phyloP scores from a whole-genome alignment of 768 basidiomycete species.

The Collybiopsis confluens region DNA sequence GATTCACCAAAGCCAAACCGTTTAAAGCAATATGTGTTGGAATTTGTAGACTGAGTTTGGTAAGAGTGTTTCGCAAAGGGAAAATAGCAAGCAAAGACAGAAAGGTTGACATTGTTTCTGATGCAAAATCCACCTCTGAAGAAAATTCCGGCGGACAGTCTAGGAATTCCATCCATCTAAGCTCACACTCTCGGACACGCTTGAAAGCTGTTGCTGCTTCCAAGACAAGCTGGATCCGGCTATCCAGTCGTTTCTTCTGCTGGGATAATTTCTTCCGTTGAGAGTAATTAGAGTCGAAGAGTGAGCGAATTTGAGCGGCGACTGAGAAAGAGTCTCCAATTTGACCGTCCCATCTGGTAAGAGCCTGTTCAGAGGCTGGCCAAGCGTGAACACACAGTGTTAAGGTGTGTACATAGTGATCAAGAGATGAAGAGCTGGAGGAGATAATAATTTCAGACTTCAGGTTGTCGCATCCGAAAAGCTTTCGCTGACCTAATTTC shows the following conservation, averaged over 20 bases:
- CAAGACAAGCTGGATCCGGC: slow-evolving; percentile 30
- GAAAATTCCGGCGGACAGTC: no score
- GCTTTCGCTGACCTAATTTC: no score
- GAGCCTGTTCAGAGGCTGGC: slow-evolving; percentile 19
- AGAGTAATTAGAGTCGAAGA: slow-evolving; percentile 4
- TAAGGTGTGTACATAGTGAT: slow-evolving; percentile 28
- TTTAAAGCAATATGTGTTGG: slow-evolving; percentile 33
- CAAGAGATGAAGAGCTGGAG: slow-evolving; percentile 23
- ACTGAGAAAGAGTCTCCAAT: not conserved
- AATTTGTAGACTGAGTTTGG: slow-evolving; percentile 32
- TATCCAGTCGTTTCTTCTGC: slow-evolving; percentile 28
- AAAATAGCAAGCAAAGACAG: slow-evolving; percentile 22
- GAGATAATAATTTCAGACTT: not conserved
- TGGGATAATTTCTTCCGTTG: no score
- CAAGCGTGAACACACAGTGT: no score
- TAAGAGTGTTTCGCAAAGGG: slow-evolving; percentile 25
- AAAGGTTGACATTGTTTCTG: no score
- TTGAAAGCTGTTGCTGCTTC: slow-evolving; percentile 28
- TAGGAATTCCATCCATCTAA: slow-evolving; percentile 36
- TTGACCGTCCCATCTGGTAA: not conserved
- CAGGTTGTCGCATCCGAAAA: not conserved
- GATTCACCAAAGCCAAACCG: slow-evolving; percentile 26
- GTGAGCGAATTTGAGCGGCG: not conserved
- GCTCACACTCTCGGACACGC: no score
- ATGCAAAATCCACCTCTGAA: no score